Evolutionary conservation across 805 yeast genomes (phyloP), one percentile per base, ranked within the genome.

Genomic region (Candida michaelii): DNA sequence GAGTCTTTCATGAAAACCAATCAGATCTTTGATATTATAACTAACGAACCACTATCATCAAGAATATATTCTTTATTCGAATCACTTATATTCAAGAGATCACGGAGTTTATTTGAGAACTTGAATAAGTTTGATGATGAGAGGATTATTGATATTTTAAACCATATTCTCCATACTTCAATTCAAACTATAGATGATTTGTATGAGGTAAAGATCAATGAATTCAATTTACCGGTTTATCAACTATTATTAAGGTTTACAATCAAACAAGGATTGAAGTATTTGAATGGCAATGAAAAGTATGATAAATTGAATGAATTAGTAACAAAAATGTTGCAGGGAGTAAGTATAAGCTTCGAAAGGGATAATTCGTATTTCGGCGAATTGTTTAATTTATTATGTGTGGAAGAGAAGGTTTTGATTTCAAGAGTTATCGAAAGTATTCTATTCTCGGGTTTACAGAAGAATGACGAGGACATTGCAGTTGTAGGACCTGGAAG

Each of bases 301-400:
- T 27, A 30, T 12, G 17, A 33, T 3, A 46, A 43, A 32, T 36
- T 59, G 47, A 41, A 42, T 16, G 17, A 16, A 9, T 38, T 59
- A 32, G 44, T 58, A 2, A 36, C 40, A 15, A 14, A 34, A 1
- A 42, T 62, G 4, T 38, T 65, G 16, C 45, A 49, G 9, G 45
- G 54, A 18, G 40, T 64, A 6, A 51, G 50, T 33, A 61, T 65
- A 40, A 50, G 60, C 24, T 66, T 67, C 40, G 55, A 59, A 0
- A 32, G 47, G 0, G 40, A 44, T 16, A 66, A 66, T 46, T 64
- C 73, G 1, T 68, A 52, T 40, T 66, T 67, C 45, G 74, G 76
- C 1, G 76, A 70, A 39, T 43, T 69, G 16, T 70, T 68, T 46
- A 61, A 55, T 38, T 58, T 49, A 32, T 47, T 70, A 30, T 53